Evolutionary conservation across 768 basidiomycete species (phyloP), one percentile per base, ranked within the genome.

Genomic region (Rhodotorula taiwanensis): DNA sequence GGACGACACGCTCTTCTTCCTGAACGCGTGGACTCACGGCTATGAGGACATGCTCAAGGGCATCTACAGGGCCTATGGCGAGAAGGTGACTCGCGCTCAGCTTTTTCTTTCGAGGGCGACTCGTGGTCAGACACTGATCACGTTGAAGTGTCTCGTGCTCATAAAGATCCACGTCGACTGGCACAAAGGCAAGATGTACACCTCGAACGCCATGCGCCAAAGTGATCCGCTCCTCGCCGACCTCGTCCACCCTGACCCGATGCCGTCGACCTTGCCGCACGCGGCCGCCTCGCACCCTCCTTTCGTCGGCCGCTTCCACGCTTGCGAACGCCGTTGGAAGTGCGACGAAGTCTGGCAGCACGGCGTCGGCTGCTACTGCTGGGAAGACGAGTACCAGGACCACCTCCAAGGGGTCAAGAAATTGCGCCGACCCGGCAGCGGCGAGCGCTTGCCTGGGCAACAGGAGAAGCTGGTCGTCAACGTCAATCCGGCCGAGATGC

Each of bases 21-120:
- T 99, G 60, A 94, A 95, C 72, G 74, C 83, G 0, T 99, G 94
- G 94, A 94, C 93, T 0, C 93, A 88, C 86, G 94, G 94, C 1
- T 97, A 95, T 74, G 94, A 99, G 75, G 62, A 58, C 16, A 10
- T 93, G 20, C 78, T 95, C 33, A 88, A 89, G 71, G 87, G 80
- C 0, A 77, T 97, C 13, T 81, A 86, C 4, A 76, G 79, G 4
- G 78, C 79, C 1, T 97, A 94, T 71, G 79, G 82, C 39, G 77
- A 80, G 56, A 79, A 82, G 77, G 88, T 86, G 67, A 28, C 74
- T 71, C 16, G 10, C 36, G 10, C 9, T 39, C 10, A 39, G 36
- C 10, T 39, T 39, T 39, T n/a, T n/a, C n/a, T 39, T 15, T n/a
- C 27, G 16, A 39, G 57, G 9, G 13, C 14, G 25, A 30, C 25